These are phyloP conservation scores for Friedmanniomyces simplex DNA, from an alignment of 495 filamentous ascomycete species.

Conservation along the genomic window DNA sequence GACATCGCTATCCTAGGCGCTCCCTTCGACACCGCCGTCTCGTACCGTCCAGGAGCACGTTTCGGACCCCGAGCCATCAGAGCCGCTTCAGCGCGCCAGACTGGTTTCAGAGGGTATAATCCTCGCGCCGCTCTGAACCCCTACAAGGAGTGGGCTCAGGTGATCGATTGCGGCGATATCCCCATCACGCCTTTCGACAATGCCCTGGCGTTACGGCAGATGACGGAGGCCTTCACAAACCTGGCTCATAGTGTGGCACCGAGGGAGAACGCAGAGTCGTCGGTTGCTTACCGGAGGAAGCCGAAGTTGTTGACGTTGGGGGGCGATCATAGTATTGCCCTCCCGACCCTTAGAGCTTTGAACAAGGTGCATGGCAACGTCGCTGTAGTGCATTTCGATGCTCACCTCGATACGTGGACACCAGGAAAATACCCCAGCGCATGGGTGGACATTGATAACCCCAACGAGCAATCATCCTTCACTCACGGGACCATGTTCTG, in stretches of 20 bases:
- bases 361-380: slow-evolving; percentile 59
- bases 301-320: slow-evolving; percentile 69
- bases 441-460: slow-evolving; percentile 43
- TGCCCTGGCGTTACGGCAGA: slow-evolving; percentile 60
- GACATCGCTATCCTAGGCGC: slow-evolving; percentile 34
- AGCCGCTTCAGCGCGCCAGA: slow-evolving; percentile 63
- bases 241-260: slow-evolving; percentile 44
- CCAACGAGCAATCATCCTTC: slow-evolving; percentile 57
- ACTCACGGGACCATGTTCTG: slow-evolving; percentile 84
- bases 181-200: slow-evolving; percentile 75
- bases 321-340: slow-evolving; percentile 70
- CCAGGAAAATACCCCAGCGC: slow-evolving; percentile 65
- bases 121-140: slow-evolving; percentile 67
- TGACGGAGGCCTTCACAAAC: slow-evolving; percentile 64
- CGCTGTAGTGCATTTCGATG: slow-evolving; percentile 77
- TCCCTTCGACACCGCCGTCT: slow-evolving; percentile 76
- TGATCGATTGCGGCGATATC: slow-evolving; percentile 76
- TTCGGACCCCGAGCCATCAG: slow-evolving; percentile 78
- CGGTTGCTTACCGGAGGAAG: slow-evolving; percentile 37
- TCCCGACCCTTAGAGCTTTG: slow-evolving; percentile 64
- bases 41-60: slow-evolving; percentile 68
- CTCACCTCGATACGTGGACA: slow-evolving; percentile 66
- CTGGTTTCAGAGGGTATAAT: slow-evolving; percentile 65
- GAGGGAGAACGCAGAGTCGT: slow-evolving; percentile 24
- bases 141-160: slow-evolving; percentile 58